Percentiles rank a stretch among this genome's conserved stretches.
Evolutionary conservation across 106 monocot species (phyloP).

Genomic region (Dendrobium huoshanense): DNA sequence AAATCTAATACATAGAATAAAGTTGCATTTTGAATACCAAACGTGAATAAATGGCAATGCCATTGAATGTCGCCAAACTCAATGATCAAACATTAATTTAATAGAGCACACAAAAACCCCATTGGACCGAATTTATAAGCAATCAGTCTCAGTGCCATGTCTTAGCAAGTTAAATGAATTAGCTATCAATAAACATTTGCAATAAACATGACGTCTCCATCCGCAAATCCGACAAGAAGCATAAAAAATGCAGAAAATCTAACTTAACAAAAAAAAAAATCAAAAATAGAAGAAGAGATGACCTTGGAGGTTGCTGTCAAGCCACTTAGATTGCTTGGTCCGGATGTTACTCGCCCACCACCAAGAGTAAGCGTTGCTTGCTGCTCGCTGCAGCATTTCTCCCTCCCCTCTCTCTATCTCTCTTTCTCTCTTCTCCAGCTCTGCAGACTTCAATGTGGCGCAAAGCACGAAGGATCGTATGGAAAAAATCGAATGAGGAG

Average conservation of each 20-base stretch:
- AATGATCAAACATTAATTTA: no score
- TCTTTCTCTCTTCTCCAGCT: not conserved
- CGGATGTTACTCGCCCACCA: slow-evolving; percentile 78
- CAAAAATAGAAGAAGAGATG: not conserved
- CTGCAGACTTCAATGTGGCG: not conserved
- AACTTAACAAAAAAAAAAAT: not conserved
- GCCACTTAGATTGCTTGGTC: slow-evolving; percentile 77
- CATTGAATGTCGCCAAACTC: no score
- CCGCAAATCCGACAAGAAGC: not conserved
- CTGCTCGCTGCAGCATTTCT: slow-evolving; percentile 61
- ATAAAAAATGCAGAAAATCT: not conserved
- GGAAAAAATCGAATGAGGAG: not conserved
- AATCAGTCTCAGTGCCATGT: no score
- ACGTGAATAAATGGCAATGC: no score
- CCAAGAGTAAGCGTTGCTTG: slow-evolving; percentile 71
- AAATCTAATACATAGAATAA: no score
- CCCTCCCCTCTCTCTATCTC: not conserved
- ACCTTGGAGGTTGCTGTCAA: slow-evolving; percentile 56
- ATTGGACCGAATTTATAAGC: no score
- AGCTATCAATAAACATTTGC: no score
- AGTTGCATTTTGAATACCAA: no score
- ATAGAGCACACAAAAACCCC: no score
- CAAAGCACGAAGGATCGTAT: not conserved
- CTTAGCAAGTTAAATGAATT: no score
- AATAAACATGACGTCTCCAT: not conserved